Evolutionary conservation across 139 green algal species (phyloP), one percentile per base, ranked within the genome.

Genomic region (Chlamydomonas sphaeroides): DNA sequence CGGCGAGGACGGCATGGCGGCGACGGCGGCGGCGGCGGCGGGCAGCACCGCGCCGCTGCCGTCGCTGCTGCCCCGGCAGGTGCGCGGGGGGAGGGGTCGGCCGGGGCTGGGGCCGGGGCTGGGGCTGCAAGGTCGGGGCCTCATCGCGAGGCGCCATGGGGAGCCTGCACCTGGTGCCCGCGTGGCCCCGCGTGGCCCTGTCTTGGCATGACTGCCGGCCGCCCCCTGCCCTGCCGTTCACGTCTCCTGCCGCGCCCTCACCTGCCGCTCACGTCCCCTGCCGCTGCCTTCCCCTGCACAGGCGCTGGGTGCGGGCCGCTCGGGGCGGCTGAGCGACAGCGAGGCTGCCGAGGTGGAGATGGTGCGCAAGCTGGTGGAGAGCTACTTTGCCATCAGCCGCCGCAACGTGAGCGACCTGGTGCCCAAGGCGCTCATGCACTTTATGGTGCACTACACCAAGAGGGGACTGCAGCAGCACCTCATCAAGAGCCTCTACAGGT

Each of bases 341-440:
- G 42, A 77, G 48, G 23, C 33, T 21, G 63, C 45, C 48, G 76
- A 93, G 89, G 96, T 99, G 69, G 93, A 95, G 65, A 95, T 98
- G 2, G 98, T 96, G 3, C 89, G 95, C 42, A 83, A 95, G 53
- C 89, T 99, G 53, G 92, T 99, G 42, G 88, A 92, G 6, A 94
- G 88, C 66, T 99, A 99, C 90, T 98, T 98, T 67, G 89, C 91
- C 81, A 97, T 99, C 62, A 95, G 98, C 74, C 88, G 92, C 30
- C 90, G 90, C 56, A 98, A 95, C 79, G 86, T 99, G 80, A 74
- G 91, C 8, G 96, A 99, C 87, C 72, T 89, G 76, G 76, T 83
- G 39, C 96, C 96, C 78, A 99, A 99, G 84, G 91, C 91, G 32
- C 90, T 98, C 78, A 98, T 99, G 95, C 92, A 97, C 90, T 98